Percentiles rank a stretch among this genome's conserved stretches.
These are phyloP conservation scores for Litsea cubeba DNA, from an alignment of 164 flowering plant genomes.

Conservation along the genomic window DNA sequence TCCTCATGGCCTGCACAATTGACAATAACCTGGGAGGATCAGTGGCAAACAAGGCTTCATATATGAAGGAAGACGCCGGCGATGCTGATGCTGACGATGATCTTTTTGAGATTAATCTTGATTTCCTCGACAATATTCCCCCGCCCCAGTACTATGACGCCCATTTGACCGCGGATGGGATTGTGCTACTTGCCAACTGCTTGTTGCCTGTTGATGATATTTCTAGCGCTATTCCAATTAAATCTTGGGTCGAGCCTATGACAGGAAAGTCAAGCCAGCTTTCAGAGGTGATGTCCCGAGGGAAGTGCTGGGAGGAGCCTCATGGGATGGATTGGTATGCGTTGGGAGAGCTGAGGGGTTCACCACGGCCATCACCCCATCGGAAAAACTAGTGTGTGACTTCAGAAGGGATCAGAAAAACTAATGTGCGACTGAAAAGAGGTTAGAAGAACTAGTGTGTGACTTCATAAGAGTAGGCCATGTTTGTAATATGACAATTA, in stretches of 20 bases:
- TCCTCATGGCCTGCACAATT: background rate
- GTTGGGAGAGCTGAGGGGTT: background rate
- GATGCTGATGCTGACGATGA: background rate
- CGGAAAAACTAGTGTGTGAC: background rate
- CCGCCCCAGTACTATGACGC: background rate
- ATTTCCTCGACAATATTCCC: background rate
- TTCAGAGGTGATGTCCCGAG: background rate
- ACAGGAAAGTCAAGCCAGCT: background rate
- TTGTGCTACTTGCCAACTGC: slow-evolving; percentile 3
- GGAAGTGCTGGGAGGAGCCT: background rate
- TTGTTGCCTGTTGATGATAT: background rate
- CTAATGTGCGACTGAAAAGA: too few species aligned
- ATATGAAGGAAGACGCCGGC: background rate
- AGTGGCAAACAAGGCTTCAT: background rate
- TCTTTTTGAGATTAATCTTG: slow-evolving; percentile 4
- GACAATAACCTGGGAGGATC: background rate
- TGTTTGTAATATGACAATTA: too few species aligned
- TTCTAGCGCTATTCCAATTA: background rate
- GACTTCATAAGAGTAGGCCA: too few species aligned
- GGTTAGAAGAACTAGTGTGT: too few species aligned
- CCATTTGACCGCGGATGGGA: background rate
- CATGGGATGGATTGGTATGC: background rate
- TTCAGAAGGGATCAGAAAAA: too few species aligned
- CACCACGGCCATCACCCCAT: background rate
- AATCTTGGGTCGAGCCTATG: background rate